Evolutionary conservation across 495 filamentous ascomycete species (phyloP).

Genomic region (Talaromyces thailandensis): DNA sequence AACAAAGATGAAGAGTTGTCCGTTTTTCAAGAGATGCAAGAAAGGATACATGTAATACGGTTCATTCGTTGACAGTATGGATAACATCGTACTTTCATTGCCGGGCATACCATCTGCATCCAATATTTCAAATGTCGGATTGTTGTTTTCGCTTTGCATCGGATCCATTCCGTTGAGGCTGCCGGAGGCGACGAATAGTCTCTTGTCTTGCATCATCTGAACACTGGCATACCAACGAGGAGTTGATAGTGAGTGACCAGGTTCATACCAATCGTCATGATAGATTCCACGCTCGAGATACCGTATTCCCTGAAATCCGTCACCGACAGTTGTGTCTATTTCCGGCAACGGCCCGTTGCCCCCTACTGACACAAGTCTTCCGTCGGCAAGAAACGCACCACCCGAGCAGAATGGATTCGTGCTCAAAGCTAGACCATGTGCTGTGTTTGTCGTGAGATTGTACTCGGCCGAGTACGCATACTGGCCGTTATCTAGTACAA

Average conservation of each 20-base stretch:
- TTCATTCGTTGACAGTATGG: constrained; percentile 46
- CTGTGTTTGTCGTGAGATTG: constrained; percentile 40
- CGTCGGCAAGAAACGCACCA: constrained; percentile 51
- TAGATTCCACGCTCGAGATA: constrained; percentile 40
- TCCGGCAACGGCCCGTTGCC: constrained; percentile 47
- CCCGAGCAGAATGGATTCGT: constrained; percentile 59
- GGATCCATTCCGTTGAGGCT: constrained; percentile 53
- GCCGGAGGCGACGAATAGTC: constrained; percentile 52
- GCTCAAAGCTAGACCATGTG: constrained; percentile 39
- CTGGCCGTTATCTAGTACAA: constrained; percentile 43
- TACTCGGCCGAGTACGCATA: constrained; percentile 55
- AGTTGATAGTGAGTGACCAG: constrained; percentile 43
- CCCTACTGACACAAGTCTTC: constrained; percentile 43
- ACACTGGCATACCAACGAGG: constrained; percentile 53
- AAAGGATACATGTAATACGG: constrained; percentile 64
- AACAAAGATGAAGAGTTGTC: constrained; percentile 47
- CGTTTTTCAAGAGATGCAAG: constrained; percentile 47
- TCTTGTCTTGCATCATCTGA: constrained; percentile 48
- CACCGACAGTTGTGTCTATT: constrained; percentile 47
- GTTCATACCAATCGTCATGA: constrained; percentile 46
- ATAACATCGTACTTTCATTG: constrained; percentile 37
- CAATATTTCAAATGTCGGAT: constrained; percentile 54
- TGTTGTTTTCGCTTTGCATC: constrained; percentile 46
- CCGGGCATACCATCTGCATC: constrained; percentile 28
- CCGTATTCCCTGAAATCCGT: constrained; percentile 50